These are phyloP conservation scores for Colletotrichum lupini DNA, from an alignment of 2,329 filamentous ascomycete genomes.

Conservation along the genomic window DNA sequence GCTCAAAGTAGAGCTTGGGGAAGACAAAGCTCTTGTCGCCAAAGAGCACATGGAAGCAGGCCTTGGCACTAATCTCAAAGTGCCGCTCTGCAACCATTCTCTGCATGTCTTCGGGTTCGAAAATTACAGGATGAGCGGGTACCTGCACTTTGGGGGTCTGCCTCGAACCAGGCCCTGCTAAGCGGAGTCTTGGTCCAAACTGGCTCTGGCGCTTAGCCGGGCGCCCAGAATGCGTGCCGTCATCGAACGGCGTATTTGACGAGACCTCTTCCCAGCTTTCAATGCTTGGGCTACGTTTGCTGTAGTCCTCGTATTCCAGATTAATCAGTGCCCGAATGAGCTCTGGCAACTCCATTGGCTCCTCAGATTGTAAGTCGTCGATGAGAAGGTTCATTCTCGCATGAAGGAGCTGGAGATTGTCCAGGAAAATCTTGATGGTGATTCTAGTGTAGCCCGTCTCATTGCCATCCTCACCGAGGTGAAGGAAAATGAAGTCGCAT, in stretches of 20 bases:
- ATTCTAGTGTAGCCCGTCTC: constrained; percentile 77
- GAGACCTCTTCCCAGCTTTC: constrained; percentile 94
- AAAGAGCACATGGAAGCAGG: constrained; percentile 95
- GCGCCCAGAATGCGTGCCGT: constrained; percentile 59
- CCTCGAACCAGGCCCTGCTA: constrained; percentile 38
- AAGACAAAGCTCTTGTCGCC: constrained; percentile 97
- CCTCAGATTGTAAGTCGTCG: constrained; percentile 79
- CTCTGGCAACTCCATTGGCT: constrained; percentile 75
- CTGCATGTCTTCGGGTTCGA: constrained; percentile 85
- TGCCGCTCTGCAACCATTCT: constrained; percentile 80
- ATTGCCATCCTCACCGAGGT: constrained; percentile 72
- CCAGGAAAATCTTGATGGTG: constrained; percentile 92
- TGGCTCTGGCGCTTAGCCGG: constrained; percentile 48
- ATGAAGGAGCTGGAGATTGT: constrained; percentile 85
- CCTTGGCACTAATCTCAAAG: constrained; percentile 93
- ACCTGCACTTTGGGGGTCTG: constrained; percentile 78
- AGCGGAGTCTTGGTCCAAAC: constrained; percentile 49
- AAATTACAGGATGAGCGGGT: constrained; percentile 82
- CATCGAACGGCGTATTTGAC: constrained; percentile 68
- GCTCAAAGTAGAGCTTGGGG: constrained; percentile 88
- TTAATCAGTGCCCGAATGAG: constrained; percentile 79
- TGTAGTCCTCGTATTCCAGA: constrained; percentile 74
- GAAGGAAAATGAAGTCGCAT: constrained; percentile 92
- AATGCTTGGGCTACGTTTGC: constrained; percentile 75
- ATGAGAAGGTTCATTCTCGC: constrained; percentile 87